Base-by-base conservation (phyloP, 1,284 basidiomycete genomes). In the Filobasidium uniguttulatum region DNA sequence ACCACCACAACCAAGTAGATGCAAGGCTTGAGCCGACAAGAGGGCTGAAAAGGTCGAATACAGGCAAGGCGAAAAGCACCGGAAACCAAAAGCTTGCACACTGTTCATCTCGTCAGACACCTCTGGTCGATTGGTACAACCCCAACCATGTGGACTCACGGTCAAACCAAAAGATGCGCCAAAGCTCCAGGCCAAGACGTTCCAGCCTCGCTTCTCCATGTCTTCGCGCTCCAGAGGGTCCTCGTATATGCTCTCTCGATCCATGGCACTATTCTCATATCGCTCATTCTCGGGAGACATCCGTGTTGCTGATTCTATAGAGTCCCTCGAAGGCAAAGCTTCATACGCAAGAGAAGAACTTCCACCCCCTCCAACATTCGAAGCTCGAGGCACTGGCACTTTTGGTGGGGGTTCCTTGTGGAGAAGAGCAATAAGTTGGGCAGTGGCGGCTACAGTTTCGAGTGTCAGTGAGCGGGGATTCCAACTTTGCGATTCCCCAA, bases 381-480 rank as follows among this genome's bases (percentile, higher is more conserved):
- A n/a, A n/a, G n/a, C n/a, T n/a, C n/a, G n/a, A n/a, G n/a, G n/a
- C n/a, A 43, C 48, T 12, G 37, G 46, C 6, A 52, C n/a, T 25
- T 31, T 48, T 23, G 50, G 50, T 3, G 50, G 50, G 0, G 50
- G 50, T 22, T 48, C 48, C 9, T 46, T 46, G 61, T 97, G 89
- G n/a, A 97, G 74, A 9, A 96, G 84, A 1, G 86, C 83, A 43
- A 97, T 89, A 17, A 97, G 75, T 61, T 96, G 91, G 1, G 91
- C 93, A 0, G 91, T 97, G 0, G 91, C 91, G n/a, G 85, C 63
- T 67, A 43, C 10, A 30, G 23, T 6, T 2, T 5, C 8, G 17
- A 35, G 19, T 10, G 15, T n/a, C 10, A 12, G 59, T 14, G 25
- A 31, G 41, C 25, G 44, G 26, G 17, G 12, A 33, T 19, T 15